Evolutionary conservation across 192 early-diverging fungal genomes (phyloP), one percentile per base, ranked within the genome.

Genomic region (Lobulomyces angularis): DNA sequence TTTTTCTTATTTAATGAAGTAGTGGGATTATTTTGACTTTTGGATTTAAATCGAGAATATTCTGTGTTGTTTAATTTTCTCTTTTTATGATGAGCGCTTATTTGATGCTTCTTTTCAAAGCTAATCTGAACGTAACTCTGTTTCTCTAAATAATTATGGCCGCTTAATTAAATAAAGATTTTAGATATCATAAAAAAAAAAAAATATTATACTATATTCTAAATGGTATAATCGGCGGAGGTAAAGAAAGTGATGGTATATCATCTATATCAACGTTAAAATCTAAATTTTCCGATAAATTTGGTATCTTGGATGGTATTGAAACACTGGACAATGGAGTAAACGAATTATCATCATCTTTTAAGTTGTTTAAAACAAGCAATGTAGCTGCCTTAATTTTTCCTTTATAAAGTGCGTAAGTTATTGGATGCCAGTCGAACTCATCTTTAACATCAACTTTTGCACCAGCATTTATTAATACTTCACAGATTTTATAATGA

Each of bases 201-300:
- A n/a, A 2, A 45, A 22, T 19, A 14, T 53, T 53, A 50, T 48
- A 70, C 67, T 98, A 98, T 35, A 92, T 90, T 16, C 91, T 71
- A 70, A 98, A 86, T 2, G 95, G 95, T 42, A 99, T 88, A 24
- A 99, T 89, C 7, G 95, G 95, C 12, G 95, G 95, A 6, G 95
- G 95, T 22, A 99, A 51, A 5, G 83, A 86, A 5, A 99, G 68
- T 7, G 89, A 86, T 6, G 95, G 95, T 32, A 99, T 83, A 22
- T 65, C 78, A 34, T 92, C 89, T 46, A 98, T 49, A 48, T 95
- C 91, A 17, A 81, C 55, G 27, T 81, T 81, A 48, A 51, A 67
- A 49, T 27, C 45, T 51, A 21, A 66, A 40, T 14, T 43, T 55
- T 2, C 41, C 51, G 1, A 53, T 40, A n/a, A 11, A 45, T 11